A percentile compares a stretch with the other conserved stretches of the same genome.
phyloP scores from a whole-genome alignment of 1,139 yeast species.

The Spathaspora jeffriesii region DNA sequence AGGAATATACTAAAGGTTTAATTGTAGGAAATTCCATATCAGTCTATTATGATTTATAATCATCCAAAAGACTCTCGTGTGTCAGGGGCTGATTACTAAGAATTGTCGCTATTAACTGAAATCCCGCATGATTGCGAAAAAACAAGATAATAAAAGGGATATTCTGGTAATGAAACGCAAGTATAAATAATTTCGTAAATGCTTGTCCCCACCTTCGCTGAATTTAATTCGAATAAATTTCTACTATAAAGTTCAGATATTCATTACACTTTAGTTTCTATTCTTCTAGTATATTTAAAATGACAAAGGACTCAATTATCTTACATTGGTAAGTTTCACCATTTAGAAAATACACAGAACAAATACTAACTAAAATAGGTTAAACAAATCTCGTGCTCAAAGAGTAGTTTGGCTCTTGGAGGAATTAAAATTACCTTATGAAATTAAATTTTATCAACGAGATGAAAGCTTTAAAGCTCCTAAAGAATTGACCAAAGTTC shows the following conservation, averaged over 20 bases:
- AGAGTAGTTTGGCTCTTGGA: conserved; percentile 42
- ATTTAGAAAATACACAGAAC: neutral
- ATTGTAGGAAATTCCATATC: neutral
- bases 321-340: conserved; percentile 21
- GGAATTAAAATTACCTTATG: conserved; percentile 34
- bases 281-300: neutral
- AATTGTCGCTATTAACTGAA: neutral
- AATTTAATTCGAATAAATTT: neutral
- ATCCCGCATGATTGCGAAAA: neutral
- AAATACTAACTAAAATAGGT: conserved; percentile 20
- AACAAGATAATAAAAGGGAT: neutral
- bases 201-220: neutral
- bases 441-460: conserved; percentile 32
- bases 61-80: neutral
- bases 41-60: too few species aligned
- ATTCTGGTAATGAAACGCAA: neutral
- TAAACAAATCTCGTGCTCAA: conserved; percentile 38
- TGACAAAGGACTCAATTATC: conserved; percentile 1
- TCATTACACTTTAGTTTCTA: neutral
- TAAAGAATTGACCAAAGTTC: conserved; percentile 29
- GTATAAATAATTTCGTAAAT: neutral
- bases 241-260: neutral
- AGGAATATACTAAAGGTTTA: too few species aligned
- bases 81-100: neutral
- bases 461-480: conserved; percentile 34